Evolutionary conservation across 306 rosid genomes (phyloP), one percentile per base, ranked within the genome.

Genomic region (Biancaea sappan): DNA sequence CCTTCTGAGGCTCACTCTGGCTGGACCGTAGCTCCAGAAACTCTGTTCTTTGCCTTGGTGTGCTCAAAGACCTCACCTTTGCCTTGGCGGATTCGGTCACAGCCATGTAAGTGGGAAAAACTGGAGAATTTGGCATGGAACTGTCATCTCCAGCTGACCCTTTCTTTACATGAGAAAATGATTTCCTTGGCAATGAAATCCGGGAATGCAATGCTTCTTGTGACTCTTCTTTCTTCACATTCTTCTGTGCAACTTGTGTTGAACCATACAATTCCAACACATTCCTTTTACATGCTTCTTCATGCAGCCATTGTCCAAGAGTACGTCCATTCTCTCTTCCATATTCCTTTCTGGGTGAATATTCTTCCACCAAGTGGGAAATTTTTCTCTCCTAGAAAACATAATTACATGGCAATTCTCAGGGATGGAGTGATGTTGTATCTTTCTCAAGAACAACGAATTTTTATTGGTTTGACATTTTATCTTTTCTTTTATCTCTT

Each of bases 61-160:
- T 86, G 76, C 95, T 90, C 67, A 83, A 81, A 37, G 97, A 86
- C 68, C 93, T 84, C 13, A 79, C 81, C 78, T 84, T 90, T 31
- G 88, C 95, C 79, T 74, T 87, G 35, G 84, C 86, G 13, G 95
- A 90, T 66, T 86, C 88, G 21, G 92, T 83, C n/a, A 81, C 78
- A 24, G 87, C 85, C 95, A 87, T 78, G 80, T 75, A 83, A 18
- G 91, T 75, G 16, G 86, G 91, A 44, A 84, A 85, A 73, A 64
- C 75, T 6, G 89, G 89, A 37, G 94, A 88, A 71, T 83, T 89
- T 57, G 85, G 76, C 86, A 79, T 47, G 50, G 80, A 74, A 54
- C 52, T 69, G 8, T 72, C 84, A 28, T 81, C 86, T 2, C 74
- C 75, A 59, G 74, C 29, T 69, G 84, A 84, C 14, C 74, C 77